phyloP scores from a whole-genome alignment of 805 yeast species.

The Limtongia smithiae region DNA sequence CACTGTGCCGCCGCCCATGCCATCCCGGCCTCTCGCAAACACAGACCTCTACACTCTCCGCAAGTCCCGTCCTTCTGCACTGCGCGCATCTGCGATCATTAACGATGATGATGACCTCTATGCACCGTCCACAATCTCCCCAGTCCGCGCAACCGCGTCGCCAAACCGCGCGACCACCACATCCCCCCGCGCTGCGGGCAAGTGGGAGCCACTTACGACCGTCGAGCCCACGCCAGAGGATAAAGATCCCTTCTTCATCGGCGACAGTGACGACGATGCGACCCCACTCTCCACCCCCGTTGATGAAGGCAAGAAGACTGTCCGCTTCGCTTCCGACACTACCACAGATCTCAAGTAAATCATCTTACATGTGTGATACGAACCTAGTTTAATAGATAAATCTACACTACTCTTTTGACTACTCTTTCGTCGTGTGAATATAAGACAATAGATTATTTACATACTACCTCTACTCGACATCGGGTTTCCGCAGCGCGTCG shows the following conservation, averaged over 20 bases:
- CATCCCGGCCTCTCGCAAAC: conserved; percentile 34
- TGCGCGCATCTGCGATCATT: not conserved
- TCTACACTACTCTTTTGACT: too few relatives aligned
- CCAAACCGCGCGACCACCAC: conserved; percentile 3
- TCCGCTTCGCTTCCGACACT: conserved; percentile 20
- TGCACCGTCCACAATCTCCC: too few relatives aligned
- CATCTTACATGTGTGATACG: too few relatives aligned
- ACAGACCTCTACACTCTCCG: not conserved
- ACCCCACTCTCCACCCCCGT: not conserved
- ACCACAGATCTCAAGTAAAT: not conserved
- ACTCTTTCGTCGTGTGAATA: not conserved
- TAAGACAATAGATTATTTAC: not conserved
- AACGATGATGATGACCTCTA: conserved; percentile 1
- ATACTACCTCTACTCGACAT: too few relatives aligned
- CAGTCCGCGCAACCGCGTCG: conserved; percentile 2
- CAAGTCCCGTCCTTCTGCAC: not conserved
- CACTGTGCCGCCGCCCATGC: conserved; percentile 35
- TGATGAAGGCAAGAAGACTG: conserved; percentile 21
- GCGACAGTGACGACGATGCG: conserved; percentile 48
- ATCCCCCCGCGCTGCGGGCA: conserved; percentile 24
- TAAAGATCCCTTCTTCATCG: conserved; percentile 51
- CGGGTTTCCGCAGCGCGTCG: conserved; percentile 60
- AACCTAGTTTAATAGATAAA: too few relatives aligned
- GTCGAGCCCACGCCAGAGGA: conserved; percentile 43
- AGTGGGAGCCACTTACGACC: conserved; percentile 46